Percentiles rank a stretch among this genome's conserved stretches.
Evolutionary conservation across 2,329 filamentous ascomycete genomes (phyloP).

Genomic region (Pseudocercospora musae): DNA sequence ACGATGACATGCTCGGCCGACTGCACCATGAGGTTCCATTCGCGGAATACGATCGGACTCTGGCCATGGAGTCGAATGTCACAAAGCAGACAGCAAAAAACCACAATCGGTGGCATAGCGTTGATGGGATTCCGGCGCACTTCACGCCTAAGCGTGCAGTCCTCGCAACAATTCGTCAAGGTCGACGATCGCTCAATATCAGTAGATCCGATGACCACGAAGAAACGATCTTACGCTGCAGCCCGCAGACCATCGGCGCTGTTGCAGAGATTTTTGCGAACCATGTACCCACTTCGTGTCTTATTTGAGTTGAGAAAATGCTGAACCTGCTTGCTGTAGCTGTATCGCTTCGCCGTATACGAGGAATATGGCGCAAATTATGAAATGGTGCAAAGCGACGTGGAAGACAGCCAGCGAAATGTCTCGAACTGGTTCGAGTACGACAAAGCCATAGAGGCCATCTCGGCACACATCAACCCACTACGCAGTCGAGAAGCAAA

Average conservation of each 20-base stretch:
- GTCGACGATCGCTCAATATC: slow-evolving; percentile 47
- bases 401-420: slow-evolving; percentile 64
- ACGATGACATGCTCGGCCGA: slow-evolving; percentile 75
- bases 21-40: slow-evolving; percentile 69
- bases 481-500: slow-evolving; percentile 61
- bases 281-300: slow-evolving; percentile 42
- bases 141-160: slow-evolving; percentile 31
- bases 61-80: not conserved
- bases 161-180: slow-evolving; percentile 31
- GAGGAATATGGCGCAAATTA: slow-evolving; percentile 91
- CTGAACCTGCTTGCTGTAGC: slow-evolving; percentile 52
- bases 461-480: slow-evolving; percentile 72
- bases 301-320: slow-evolving; percentile 38
- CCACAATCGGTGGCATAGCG: slow-evolving; percentile 49
- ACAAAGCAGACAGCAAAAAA: slow-evolving; percentile 30
- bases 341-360: slow-evolving; percentile 79
- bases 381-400: slow-evolving; percentile 76
- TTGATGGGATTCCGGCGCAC: slow-evolving; percentile 43
- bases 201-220: slow-evolving; percentile 40
- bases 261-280: slow-evolving; percentile 54
- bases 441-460: slow-evolving; percentile 78
- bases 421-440: slow-evolving; percentile 74
- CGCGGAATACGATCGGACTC: slow-evolving; percentile 48
- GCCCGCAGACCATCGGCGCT: slow-evolving; percentile 52
- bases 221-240: slow-evolving; percentile 42